A percentile compares a stretch with the other conserved stretches of the same genome.
Conservation (phyloP, 441 rosid genomes). For the Populus hybrid region DNA sequence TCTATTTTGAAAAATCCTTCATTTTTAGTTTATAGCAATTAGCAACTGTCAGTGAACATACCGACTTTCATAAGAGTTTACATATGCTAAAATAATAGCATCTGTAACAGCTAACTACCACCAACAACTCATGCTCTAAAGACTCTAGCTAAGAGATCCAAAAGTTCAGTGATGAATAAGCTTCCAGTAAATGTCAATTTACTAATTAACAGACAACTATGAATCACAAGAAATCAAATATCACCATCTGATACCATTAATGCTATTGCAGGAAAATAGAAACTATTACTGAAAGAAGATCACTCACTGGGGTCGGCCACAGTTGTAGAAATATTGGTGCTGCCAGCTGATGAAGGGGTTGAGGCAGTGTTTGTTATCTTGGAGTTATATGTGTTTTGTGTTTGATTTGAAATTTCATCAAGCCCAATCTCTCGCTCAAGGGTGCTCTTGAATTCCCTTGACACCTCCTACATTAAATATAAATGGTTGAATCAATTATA, state of each 20-base stretch:
- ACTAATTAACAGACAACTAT: background rate
- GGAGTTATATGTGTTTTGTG: constrained; percentile 40
- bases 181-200: constrained; percentile 3
- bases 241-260: background rate
- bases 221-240: background rate
- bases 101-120: no score
- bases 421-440: constrained; percentile 93
- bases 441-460: constrained; percentile 92
- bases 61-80: background rate
- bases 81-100: background rate
- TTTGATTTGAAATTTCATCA: constrained; percentile 51
- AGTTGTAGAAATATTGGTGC: constrained; percentile 35
- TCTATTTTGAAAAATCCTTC: background rate
- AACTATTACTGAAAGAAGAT: background rate
- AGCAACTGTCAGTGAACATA: background rate
- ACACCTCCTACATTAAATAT: constrained; percentile 62
- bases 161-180: background rate
- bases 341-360: constrained; percentile 39
- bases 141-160: background rate
- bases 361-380: constrained; percentile 35
- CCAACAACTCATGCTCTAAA: background rate
- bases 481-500: constrained; percentile 13
- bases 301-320: constrained; percentile 57
- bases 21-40: background rate
- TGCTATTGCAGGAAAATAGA: background rate